Evolutionary conservation across 2,329 filamentous ascomycete genomes (phyloP).

Genomic region (Aureobasidium sp.): DNA sequence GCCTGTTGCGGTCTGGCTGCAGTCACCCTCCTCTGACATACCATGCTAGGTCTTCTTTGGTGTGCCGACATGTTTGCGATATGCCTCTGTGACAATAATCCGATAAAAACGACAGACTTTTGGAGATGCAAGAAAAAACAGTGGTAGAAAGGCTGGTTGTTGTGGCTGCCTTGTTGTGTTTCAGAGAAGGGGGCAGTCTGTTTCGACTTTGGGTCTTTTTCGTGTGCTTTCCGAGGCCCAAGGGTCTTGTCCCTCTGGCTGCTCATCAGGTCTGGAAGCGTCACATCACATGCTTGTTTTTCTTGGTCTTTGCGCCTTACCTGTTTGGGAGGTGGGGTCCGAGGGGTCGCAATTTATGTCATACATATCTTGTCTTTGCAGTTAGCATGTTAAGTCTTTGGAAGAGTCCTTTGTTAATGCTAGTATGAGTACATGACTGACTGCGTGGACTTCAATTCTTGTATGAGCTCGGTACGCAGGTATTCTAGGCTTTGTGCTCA

Average conservation of each 20-base stretch:
- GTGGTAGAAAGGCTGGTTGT: background rate
- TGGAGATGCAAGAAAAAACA: background rate
- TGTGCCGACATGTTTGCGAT: constrained; percentile 3
- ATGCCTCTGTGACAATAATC: background rate
- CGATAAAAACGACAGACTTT: background rate
- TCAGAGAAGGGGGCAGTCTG: background rate
- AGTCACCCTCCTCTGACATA: constrained; percentile 1
- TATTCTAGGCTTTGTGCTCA: no score
- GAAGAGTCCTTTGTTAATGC: no score
- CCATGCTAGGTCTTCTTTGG: constrained; percentile 13
- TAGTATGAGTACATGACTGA: no score
- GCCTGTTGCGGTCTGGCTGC: background rate
- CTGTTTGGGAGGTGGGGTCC: background rate
- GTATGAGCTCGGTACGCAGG: no score
- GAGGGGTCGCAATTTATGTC: background rate
- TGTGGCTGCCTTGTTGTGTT: constrained; percentile 5
- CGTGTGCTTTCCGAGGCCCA: background rate
- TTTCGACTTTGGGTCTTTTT: constrained; percentile 11
- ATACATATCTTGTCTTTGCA: background rate
- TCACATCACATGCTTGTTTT: constrained; percentile 10
- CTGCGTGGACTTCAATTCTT: no score
- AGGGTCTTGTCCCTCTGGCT: background rate
- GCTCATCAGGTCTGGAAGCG: background rate
- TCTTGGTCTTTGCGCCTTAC: background rate
- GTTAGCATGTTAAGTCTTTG: background rate